Conservation (phyloP, 768 basidiomycete species). For the Trametes cubensis region DNA sequence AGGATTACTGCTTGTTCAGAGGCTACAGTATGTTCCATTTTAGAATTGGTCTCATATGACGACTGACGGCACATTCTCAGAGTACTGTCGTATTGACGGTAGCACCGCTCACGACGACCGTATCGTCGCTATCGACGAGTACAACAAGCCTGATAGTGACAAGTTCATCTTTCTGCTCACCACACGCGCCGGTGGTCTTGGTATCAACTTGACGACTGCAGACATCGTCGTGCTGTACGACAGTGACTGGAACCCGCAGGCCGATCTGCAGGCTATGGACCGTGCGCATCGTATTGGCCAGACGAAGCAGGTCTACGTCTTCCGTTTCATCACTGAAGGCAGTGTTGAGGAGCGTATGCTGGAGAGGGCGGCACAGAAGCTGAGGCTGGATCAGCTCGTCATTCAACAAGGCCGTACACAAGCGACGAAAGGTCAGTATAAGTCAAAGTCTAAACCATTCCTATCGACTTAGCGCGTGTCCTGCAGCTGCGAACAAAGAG, state of each 20-base stretch:
- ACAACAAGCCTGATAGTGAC: constrained; percentile 91
- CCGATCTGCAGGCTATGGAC: constrained; percentile 98
- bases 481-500: constrained; percentile 85
- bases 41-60: background rate
- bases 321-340: constrained; percentile 94
- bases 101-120: constrained; percentile 96
- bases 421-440: constrained; percentile 65
- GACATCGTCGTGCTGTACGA: constrained; percentile 96
- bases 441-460: no score
- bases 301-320: constrained; percentile 97
- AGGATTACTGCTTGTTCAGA: constrained; percentile 95
- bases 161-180: constrained; percentile 97
- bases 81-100: constrained; percentile 97
- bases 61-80: constrained; percentile 42
- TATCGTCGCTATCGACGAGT: constrained; percentile 94
- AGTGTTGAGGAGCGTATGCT: constrained; percentile 96
- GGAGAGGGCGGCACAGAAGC: constrained; percentile 93
- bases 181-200: constrained; percentile 94
- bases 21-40: constrained; percentile 65
- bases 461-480: background rate
- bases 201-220: constrained; percentile 94
- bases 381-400: constrained; percentile 92
- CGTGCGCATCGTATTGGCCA: constrained; percentile 96
- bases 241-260: constrained; percentile 99
- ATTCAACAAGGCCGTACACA: constrained; percentile 94